phyloP scores from a whole-genome alignment of 805 yeast genomes.

The Myxozyma vanderwaltii region DNA sequence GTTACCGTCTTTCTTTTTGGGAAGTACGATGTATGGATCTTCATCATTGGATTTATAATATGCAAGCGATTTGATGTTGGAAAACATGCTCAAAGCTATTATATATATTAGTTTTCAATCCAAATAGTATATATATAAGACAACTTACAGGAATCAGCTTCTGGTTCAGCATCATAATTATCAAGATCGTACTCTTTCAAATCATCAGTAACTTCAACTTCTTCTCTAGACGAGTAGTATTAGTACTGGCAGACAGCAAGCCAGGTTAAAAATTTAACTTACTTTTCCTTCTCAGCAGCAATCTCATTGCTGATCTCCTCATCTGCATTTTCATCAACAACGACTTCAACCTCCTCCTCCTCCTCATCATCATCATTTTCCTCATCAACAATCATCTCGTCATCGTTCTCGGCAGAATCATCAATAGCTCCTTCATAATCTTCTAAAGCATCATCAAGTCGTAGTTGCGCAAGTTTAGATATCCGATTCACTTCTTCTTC shows the following conservation, averaged over 20 bases:
- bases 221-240: not conserved
- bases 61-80: constrained; percentile 49
- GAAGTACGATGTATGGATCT: constrained; percentile 66
- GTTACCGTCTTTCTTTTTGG: constrained; percentile 52
- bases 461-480: constrained; percentile 77
- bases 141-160: constrained; percentile 60
- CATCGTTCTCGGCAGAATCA: constrained; percentile 15
- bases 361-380: constrained; percentile 31
- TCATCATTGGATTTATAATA: constrained; percentile 48
- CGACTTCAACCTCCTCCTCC: constrained; percentile 32
- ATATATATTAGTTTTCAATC: constrained; percentile 49
- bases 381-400: constrained; percentile 23
- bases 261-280: not conserved
- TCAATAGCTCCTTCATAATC: constrained; percentile 55
- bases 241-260: no score
- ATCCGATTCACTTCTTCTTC: constrained; percentile 94
- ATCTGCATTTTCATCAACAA: constrained; percentile 19
- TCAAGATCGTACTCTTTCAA: constrained; percentile 86
- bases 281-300: constrained; percentile 9
- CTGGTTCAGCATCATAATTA: constrained; percentile 71
- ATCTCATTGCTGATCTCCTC: constrained; percentile 16
- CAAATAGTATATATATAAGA: constrained; percentile 57
- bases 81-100: constrained; percentile 48
- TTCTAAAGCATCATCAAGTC: constrained; percentile 73
- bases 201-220: constrained; percentile 62